A percentile compares a stretch with the other conserved stretches of the same genome.
These are phyloP conservation scores for Leishmania arabica DNA, from an alignment of 208 protist genomes.

Conservation along the genomic window DNA sequence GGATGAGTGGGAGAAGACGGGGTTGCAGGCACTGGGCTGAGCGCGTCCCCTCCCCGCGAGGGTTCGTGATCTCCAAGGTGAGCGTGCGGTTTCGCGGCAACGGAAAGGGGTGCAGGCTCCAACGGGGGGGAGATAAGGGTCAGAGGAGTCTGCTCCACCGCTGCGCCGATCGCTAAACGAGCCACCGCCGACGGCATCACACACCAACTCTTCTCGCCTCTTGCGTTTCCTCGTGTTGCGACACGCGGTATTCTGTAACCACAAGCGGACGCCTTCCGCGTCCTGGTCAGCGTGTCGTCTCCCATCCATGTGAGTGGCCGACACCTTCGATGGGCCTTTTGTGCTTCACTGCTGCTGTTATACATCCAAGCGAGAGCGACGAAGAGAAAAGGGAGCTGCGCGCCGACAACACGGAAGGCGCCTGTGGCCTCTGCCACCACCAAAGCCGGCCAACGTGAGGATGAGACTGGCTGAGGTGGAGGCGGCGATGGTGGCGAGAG, in stretches of 20 bases:
- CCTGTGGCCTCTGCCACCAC: neutral
- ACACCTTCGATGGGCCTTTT: neutral
- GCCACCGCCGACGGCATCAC: neutral
- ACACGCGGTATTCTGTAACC: neutral
- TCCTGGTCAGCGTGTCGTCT: neutral
- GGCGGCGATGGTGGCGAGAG: neutral
- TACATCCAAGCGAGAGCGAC: conserved; percentile 1
- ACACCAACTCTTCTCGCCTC: neutral
- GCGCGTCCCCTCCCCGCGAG: neutral
- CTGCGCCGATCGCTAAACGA: neutral
- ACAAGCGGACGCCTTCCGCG: neutral
- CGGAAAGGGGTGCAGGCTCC: neutral
- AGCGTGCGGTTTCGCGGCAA: neutral
- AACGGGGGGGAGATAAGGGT: neutral
- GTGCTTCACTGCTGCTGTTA: neutral
- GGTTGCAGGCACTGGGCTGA: neutral
- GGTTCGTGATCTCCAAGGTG: no score
- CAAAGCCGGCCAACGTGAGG: neutral
- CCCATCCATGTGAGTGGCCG: neutral
- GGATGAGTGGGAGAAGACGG: neutral
- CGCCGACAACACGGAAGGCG: neutral
- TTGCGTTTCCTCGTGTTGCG: neutral
- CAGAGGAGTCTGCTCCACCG: neutral
- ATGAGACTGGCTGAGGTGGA: neutral
- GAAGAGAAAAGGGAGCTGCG: neutral